These are phyloP conservation scores for Aspergillus egyptiacus DNA, from an alignment of 495 filamentous ascomycete genomes.

Conservation along the genomic window DNA sequence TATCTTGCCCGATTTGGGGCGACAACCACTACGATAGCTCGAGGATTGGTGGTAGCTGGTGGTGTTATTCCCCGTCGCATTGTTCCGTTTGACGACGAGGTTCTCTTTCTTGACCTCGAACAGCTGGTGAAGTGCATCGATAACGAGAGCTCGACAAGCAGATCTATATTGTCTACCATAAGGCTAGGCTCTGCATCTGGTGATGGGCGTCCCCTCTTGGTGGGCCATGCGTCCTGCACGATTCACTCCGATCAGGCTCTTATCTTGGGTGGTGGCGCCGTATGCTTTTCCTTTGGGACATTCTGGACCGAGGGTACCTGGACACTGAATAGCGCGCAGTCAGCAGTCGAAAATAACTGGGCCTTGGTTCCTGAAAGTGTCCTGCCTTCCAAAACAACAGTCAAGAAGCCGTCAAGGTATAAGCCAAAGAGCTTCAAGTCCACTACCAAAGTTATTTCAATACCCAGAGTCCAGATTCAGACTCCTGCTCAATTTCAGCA, in stretches of 20 bases:
- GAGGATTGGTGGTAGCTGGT: constrained; percentile 37
- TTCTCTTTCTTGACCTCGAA: constrained; percentile 29
- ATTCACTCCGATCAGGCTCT: constrained; percentile 43
- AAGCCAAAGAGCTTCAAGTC: constrained; percentile 4
- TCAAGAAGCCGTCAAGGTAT: neutral
- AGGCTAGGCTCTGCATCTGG: constrained; percentile 16
- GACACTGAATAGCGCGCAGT: constrained; percentile 26
- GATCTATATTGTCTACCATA: constrained; percentile 19
- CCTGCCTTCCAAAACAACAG: constrained; percentile 7
- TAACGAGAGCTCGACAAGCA: constrained; percentile 9
- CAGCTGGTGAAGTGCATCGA: constrained; percentile 12
- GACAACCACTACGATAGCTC: constrained; percentile 27
- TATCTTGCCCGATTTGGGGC: constrained; percentile 29
- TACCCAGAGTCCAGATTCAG: constrained; percentile 47
- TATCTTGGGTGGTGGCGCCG: constrained; percentile 73
- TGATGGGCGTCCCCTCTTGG: constrained; percentile 53
- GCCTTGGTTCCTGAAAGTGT: constrained; percentile 12
- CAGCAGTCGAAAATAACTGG: constrained; percentile 21
- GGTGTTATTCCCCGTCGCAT: constrained; percentile 34
- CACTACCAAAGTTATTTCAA: constrained; percentile 15
- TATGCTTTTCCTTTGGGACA: constrained; percentile 84
- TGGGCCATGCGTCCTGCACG: constrained; percentile 55
- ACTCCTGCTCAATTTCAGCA: constrained; percentile 51
- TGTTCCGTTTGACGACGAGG: constrained; percentile 29
- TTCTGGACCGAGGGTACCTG: constrained; percentile 63